Conservation (phyloP, 1,284 basidiomycete genomes). For the Moniliella sp. region DNA sequence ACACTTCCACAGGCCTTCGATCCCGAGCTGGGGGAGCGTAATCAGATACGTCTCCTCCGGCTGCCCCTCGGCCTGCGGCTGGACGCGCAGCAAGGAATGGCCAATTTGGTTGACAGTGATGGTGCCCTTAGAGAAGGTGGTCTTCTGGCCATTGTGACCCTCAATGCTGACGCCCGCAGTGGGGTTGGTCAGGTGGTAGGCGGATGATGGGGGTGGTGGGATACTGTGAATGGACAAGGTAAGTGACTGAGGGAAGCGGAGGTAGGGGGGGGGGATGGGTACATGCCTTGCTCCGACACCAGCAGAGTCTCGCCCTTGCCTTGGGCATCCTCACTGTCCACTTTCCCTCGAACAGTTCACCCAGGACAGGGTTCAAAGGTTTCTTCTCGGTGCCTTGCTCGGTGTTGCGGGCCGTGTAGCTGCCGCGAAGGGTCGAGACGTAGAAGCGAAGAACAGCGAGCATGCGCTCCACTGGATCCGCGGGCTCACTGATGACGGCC, state of each 20-base stretch:
- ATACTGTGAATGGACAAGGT: slow-evolving; percentile 33
- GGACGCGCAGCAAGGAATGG: slow-evolving; percentile 61
- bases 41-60: slow-evolving; percentile 50
- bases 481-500: slow-evolving; percentile 15
- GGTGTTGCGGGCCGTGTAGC: slow-evolving; percentile 49
- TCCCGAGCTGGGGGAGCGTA: slow-evolving; percentile 46
- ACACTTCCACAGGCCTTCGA: slow-evolving; percentile 41
- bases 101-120: slow-evolving; percentile 89
- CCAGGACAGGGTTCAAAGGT: slow-evolving; percentile 85
- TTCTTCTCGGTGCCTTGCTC: slow-evolving; percentile 76
- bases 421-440: slow-evolving; percentile 58
- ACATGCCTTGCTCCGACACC: slow-evolving; percentile 80
- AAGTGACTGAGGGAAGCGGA: background rate
- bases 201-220: slow-evolving; percentile 39
- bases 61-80: slow-evolving; percentile 45
- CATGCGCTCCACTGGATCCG: slow-evolving; percentile 31
- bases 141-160: slow-evolving; percentile 91
- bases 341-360: slow-evolving; percentile 64
- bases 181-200: slow-evolving; percentile 55
- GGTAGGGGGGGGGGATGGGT: slow-evolving; percentile 40
- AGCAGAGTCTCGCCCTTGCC: slow-evolving; percentile 62
- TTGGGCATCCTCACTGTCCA: slow-evolving; percentile 56
- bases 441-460: slow-evolving; percentile 28
- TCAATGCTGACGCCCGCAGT: slow-evolving; percentile 56
- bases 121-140: slow-evolving; percentile 45